phyloP scores from a whole-genome alignment of 129 eudicot species.

The Pseudognaphalium luteoalbum region DNA sequence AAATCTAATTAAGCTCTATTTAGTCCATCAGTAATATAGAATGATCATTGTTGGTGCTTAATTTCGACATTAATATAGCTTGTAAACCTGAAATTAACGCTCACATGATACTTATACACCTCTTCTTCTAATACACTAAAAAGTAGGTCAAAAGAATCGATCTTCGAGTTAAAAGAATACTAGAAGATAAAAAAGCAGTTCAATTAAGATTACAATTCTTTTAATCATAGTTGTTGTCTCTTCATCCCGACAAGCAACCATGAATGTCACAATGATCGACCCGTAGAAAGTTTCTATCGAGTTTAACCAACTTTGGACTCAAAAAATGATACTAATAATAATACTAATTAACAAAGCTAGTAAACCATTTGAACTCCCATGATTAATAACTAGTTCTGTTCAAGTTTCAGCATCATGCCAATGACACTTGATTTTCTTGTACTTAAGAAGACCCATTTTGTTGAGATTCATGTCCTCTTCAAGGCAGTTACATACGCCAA shows the following conservation, averaged over 20 bases:
- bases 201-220: neutral
- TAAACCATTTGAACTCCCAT: constrained; percentile 1
- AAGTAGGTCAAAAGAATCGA: no score
- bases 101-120: neutral
- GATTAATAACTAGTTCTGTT: constrained; percentile 30
- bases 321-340: neutral
- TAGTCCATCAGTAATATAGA: no score
- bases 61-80: no score
- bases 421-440: constrained; percentile 38
- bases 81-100: no score
- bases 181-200: no score
- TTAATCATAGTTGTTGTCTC: neutral
- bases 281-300: constrained; percentile 12
- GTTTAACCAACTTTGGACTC: constrained; percentile 14
- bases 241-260: neutral
- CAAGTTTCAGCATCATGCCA: constrained; percentile 38
- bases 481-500: constrained; percentile 40
- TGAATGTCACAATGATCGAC: constrained; percentile 13
- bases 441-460: constrained; percentile 32
- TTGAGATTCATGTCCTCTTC: constrained; percentile 41
- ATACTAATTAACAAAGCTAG: constrained; percentile 9
- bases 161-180: no score
- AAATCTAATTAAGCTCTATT: no score
- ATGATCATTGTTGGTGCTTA: no score
- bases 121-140: no score